Evolutionary conservation across 2,329 filamentous ascomycete species (phyloP), one percentile per base, ranked within the genome.

Genomic region (Cryphonectria carpinicola): DNA sequence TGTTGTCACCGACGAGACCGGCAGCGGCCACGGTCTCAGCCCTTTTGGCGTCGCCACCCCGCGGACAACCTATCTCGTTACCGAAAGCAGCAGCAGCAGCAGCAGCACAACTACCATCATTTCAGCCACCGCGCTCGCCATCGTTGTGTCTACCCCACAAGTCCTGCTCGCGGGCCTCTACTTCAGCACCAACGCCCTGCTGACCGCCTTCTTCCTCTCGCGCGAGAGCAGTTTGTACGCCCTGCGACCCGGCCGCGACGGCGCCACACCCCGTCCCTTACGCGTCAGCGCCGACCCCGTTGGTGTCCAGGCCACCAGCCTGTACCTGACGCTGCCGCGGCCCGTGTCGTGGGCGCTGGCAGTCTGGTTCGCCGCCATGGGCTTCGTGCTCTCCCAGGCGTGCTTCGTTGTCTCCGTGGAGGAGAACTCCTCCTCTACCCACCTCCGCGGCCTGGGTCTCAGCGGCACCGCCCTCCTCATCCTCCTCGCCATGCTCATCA

Each of bases 241-340:
- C 3, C 10, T 66, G 56, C 64, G 61, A 5, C n/a, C 22, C 39
- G 52, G 52, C 54, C 3, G 37, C 56, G n/a, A 35, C 49, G 41
- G 19, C n/a, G 73, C 68, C 66, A 78, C 22, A 72, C 76, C 75
- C n/a, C 76, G 74, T 6, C 74, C 78, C 54, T 80, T 88, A 37
- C 83, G 86, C 43, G 82, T 88, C 43, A 84, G 83, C 1, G 79
- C 81, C 17, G 75, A 78, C 62, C 81, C 84, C 0, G 76, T 78
- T 52, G 85, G 85, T 66, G 74, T 76, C 46, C 86, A 88, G 77
- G 82, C 77, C 0, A 81, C 82, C 1, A 84, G 83, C 10, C 79
- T 87, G 0, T 85, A 82, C 75, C 80, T 88, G 19, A 87, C 86
- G 0, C 79, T 88, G 0, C 86, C 86, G 1, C 80, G 82, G 2